Conservation (phyloP, 495 filamentous ascomycete species). For the Margaritispora aquatica region DNA sequence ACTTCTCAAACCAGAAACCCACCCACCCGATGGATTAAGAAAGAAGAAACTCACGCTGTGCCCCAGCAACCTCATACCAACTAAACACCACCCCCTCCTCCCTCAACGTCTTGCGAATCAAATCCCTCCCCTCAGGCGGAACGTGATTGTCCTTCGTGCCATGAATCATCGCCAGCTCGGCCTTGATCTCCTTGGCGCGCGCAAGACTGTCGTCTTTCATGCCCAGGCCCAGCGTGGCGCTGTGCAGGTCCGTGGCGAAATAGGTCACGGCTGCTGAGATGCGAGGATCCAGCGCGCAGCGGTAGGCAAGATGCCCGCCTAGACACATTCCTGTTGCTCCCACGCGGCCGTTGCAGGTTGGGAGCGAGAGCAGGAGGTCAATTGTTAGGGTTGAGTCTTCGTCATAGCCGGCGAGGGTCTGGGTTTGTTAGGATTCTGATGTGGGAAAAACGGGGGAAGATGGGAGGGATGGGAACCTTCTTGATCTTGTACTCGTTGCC, state of each 20-base stretch:
- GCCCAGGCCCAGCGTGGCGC: slow-evolving; percentile 61
- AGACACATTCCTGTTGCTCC: slow-evolving; percentile 94
- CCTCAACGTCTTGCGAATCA: slow-evolving; percentile 78
- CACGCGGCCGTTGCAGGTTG: slow-evolving; percentile 78
- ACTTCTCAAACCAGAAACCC: background rate
- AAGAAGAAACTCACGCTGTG: slow-evolving; percentile 72
- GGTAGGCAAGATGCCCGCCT: slow-evolving; percentile 83
- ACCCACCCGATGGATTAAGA: slow-evolving; percentile 1
- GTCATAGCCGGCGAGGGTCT: slow-evolving; percentile 81
- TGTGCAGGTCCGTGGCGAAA: slow-evolving; percentile 91
- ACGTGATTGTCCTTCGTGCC: slow-evolving; percentile 90
- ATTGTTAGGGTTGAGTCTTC: slow-evolving; percentile 75
- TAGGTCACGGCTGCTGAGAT: slow-evolving; percentile 76
- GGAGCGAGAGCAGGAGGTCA: slow-evolving; percentile 63
- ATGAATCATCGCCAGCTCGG: slow-evolving; percentile 75
- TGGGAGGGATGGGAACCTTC: slow-evolving; percentile 37
- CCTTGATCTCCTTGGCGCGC: slow-evolving; percentile 66
- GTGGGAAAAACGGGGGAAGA: background rate
- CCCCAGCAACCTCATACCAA: slow-evolving; percentile 86
- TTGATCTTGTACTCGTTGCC: slow-evolving; percentile 82
- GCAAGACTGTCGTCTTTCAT: slow-evolving; percentile 62
- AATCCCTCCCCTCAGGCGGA: slow-evolving; percentile 74
- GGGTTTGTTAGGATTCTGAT: too few species aligned
- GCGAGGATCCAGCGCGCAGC: slow-evolving; percentile 72
- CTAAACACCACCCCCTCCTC: slow-evolving; percentile 68